Evolutionary conservation across 352 stramenopile genomes (phyloP).

Genomic region (Pilasporangium apinafurcum): DNA sequence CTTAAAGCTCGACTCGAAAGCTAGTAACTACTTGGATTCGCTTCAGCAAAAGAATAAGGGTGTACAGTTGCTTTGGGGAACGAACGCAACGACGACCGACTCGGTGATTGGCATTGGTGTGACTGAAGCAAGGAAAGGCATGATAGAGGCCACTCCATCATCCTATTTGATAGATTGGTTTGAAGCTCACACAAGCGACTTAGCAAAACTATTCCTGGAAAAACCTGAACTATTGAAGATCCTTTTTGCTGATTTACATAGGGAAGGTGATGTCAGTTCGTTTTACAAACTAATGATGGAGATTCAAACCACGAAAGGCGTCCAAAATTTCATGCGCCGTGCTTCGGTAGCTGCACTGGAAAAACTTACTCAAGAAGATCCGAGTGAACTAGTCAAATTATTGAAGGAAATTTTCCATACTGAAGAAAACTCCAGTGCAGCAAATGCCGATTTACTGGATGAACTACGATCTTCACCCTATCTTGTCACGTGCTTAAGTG

Average conservation of each 20-base stretch:
- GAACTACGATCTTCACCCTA: conserved; percentile 45
- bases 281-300: conserved; percentile 68
- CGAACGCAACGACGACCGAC: conserved; percentile 2
- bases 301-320: conserved; percentile 43
- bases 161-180: conserved; percentile 56
- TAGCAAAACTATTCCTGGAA: conserved; percentile 43
- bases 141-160: conserved; percentile 1
- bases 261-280: conserved; percentile 27
- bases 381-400: conserved; percentile 32
- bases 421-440: conserved; percentile 8
- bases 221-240: conserved; percentile 49
- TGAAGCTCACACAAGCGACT: conserved; percentile 35
- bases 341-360: conserved; percentile 45
- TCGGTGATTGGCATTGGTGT: conserved; percentile 1
- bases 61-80: conserved; percentile 60
- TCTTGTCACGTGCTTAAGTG: conserved; percentile 48
- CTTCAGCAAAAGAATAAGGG: conserved; percentile 42
- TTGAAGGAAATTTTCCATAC: conserved; percentile 46
- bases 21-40: conserved; percentile 43
- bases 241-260: conserved; percentile 62
- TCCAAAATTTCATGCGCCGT: conserved; percentile 54
- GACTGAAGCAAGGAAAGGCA: no score
- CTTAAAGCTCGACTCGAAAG: conserved; percentile 47
- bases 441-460: conserved; percentile 45
- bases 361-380: conserved; percentile 52